These are phyloP conservation scores for Neophaeococcomyces mojaviensis DNA, from an alignment of 2,329 filamentous ascomycete genomes.

Conservation along the genomic window DNA sequence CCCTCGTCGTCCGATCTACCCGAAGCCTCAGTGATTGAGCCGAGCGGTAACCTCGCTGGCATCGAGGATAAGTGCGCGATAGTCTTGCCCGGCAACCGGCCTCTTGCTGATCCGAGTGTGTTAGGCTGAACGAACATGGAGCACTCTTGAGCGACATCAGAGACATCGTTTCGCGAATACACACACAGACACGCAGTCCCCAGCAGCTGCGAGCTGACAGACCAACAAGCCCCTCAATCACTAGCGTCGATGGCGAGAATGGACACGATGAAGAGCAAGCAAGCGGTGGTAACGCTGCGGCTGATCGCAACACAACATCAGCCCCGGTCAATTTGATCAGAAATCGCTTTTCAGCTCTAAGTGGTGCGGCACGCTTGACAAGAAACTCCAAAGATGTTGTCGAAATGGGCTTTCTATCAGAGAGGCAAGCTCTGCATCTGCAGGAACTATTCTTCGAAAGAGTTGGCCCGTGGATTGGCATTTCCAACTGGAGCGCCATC, in stretches of 20 bases:
- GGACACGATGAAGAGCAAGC: constrained; percentile 4
- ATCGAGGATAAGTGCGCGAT: constrained; percentile 5
- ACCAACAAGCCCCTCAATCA: not conserved
- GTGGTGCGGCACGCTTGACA: constrained; percentile 1
- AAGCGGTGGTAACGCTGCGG: constrained; percentile 1
- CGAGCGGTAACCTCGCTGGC: not conserved
- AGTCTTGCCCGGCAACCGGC: not conserved
- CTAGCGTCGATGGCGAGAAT: not conserved
- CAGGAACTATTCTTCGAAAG: constrained; percentile 9
- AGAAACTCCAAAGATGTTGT: constrained; percentile 9
- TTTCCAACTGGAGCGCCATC: constrained; percentile 8
- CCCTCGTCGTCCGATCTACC: constrained; percentile 5
- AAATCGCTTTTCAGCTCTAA: constrained; percentile 7
- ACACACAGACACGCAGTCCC: not conserved
- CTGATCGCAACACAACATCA: constrained; percentile 7
- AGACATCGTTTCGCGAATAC: constrained; percentile 8
- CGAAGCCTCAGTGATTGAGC: not conserved
- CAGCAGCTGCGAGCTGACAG: constrained; percentile 2
- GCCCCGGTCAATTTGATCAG: constrained; percentile 9
- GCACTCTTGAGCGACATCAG: constrained; percentile 7
- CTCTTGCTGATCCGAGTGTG: not conserved
- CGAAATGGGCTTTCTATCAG: constrained; percentile 3
- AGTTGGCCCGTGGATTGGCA: constrained; percentile 7
- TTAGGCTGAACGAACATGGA: constrained; percentile 4
- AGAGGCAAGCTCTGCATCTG: constrained; percentile 6